Evolutionary conservation across 257 asterid genomes (phyloP).

Genomic region (Buddleja alternifolia): DNA sequence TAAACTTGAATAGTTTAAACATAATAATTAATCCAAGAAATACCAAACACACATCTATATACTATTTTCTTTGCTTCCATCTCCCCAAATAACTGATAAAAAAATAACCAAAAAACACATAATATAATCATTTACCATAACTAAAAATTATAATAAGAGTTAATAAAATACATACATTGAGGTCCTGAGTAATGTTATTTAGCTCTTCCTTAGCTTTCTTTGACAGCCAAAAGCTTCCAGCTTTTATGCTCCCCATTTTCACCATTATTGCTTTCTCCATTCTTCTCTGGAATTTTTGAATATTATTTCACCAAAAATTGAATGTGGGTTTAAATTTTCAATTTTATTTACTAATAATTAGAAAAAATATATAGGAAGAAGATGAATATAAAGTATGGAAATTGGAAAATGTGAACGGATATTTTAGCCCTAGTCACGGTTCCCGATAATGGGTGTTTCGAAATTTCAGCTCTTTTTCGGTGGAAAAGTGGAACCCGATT

Average conservation of each 20-base stretch:
- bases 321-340: neutral
- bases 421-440: conserved; percentile 34
- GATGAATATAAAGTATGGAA: too few relatives aligned
- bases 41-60: conserved; percentile 1
- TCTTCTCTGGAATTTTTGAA: neutral
- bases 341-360: neutral
- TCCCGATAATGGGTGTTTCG: conserved; percentile 39
- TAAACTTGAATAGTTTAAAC: neutral
- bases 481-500: conserved; percentile 42
- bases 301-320: neutral
- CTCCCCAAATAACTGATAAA: conserved; percentile 2
- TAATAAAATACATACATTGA: conserved; percentile 49
- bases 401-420: neutral
- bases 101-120: neutral
- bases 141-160: neutral
- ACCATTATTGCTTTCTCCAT: conserved; percentile 75
- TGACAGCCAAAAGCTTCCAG: conserved; percentile 77
- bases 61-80: neutral
- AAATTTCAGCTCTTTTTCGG: conserved; percentile 34
- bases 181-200: conserved; percentile 59
- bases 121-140: neutral
- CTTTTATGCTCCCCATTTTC: conserved; percentile 67
- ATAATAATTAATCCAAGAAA: conserved; percentile 17
- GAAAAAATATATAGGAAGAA: too few relatives aligned
- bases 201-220: conserved; percentile 79